Evolutionary conservation across 1,284 basidiomycete genomes (phyloP).

Genomic region (Pseudozyma sp.): DNA sequence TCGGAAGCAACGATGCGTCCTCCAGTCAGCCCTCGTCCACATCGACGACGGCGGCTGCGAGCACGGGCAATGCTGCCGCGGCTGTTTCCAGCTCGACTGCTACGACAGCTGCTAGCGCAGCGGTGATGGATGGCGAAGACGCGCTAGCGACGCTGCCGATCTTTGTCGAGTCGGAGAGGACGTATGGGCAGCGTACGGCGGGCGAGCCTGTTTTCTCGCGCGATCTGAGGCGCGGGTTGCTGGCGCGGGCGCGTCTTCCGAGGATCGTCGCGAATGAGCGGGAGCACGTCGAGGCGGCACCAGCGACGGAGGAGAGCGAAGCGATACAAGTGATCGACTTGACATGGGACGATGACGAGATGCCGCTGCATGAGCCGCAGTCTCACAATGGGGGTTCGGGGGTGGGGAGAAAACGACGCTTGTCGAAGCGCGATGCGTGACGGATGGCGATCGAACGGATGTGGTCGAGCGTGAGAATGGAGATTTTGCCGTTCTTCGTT

Average conservation of each 20-base stretch:
- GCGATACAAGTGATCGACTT: conserved; percentile 42
- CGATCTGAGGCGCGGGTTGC: conserved; percentile 42
- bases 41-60: neutral
- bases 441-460: too few species aligned
- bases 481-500: too few species aligned
- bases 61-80: neutral
- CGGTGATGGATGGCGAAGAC: neutral
- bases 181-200: conserved; percentile 40
- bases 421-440: conserved; percentile 28
- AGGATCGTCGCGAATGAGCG: neutral
- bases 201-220: conserved; percentile 50
- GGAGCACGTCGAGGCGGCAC: neutral
- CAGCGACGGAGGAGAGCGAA: conserved; percentile 12
- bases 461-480: too few species aligned
- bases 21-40: neutral
- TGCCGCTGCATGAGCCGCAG: conserved; percentile 4
- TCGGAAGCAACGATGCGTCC: conserved; percentile 14
- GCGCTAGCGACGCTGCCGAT: conserved; percentile 9
- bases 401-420: conserved; percentile 19
- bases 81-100: neutral
- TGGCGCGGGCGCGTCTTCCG: conserved; percentile 3
- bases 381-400: too few species aligned
- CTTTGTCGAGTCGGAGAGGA: conserved; percentile 45
- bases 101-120: neutral
- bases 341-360: conserved; percentile 42